Percentiles rank a stretch among this genome's conserved stretches.
phyloP scores from a whole-genome alignment of 1,284 basidiomycete species.

The Volvariella surrecta region DNA sequence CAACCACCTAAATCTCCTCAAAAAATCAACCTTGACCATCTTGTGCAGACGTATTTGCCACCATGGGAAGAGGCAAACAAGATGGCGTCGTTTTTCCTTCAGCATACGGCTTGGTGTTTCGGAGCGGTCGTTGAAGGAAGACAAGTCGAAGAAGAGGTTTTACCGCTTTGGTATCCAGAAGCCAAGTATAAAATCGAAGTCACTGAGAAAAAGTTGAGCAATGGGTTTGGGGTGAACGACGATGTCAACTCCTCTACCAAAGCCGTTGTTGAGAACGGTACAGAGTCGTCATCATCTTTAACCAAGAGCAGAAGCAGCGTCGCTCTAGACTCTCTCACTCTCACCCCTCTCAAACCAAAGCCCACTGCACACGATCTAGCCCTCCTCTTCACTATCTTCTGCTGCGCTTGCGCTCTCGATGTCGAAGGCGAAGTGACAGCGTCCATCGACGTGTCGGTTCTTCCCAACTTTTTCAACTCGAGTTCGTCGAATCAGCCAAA shows the following conservation, averaged over 20 bases:
- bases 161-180: conserved; percentile 60
- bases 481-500: too few species aligned
- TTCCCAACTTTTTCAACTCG: too few species aligned
- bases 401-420: conserved; percentile 43
- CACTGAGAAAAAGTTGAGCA: conserved; percentile 19
- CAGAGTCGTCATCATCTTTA: not conserved
- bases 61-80: conserved; percentile 44
- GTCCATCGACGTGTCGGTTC: conserved; percentile 42
- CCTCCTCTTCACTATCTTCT: conserved; percentile 47
- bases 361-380: conserved; percentile 47
- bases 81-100: conserved; percentile 55
- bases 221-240: conserved; percentile 5
- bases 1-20: too few species aligned
- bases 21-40: conserved; percentile 34
- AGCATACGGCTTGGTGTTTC: conserved; percentile 71
- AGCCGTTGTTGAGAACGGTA: conserved; percentile 1
- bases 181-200: too few species aligned
- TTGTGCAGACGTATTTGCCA: conserved; percentile 44
- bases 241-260: not conserved
- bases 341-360: conserved; percentile 13
- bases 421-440: conserved; percentile 40
- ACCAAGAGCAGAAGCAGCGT: not conserved
- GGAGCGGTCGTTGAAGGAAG: conserved; percentile 46
- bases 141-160: conserved; percentile 54
- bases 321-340: conserved; percentile 2